Evolutionary conservation across 2,329 filamentous ascomycete species (phyloP), one percentile per base, ranked within the genome.

Genomic region (Ceratocystis colombiana): DNA sequence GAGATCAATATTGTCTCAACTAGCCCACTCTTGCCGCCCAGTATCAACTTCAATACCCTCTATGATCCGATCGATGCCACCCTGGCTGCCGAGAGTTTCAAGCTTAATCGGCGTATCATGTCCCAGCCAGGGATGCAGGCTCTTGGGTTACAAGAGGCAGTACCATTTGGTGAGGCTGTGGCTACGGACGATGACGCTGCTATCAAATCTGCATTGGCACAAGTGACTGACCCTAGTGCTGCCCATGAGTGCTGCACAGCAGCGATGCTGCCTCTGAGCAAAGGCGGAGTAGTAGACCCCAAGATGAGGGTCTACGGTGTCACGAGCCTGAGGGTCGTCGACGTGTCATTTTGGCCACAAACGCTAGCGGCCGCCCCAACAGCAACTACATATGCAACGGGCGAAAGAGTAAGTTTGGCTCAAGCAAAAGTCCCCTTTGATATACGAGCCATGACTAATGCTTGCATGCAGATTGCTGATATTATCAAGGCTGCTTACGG

Each of bases 191-290:
- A 71, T 41, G 70, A 73, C 17, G 55, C 55, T 1, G 55, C 55
- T 22, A 65, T 77, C 55, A 70, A 68, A 44, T 46, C 50, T 4
- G 55, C 71, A 53, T 45, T 71, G 69, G 55, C 55, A 28, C 44
- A 63, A 46, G 65, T 65, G 12, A 50, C 61, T 6, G 68, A 68
- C 10, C 65, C 65, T 1, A 64, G 64, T 22, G 57, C 64, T 25
- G 67, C 67, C 7, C 69, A 70, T 20, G 65, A 67, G 41, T 70
- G 69, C 41, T 70, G 70, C 12, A 71, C 70, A 45, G 69, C 68
- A 5, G 70, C 70, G 64, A 79, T 81, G 74, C 72, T 79, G 64
- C 76, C 75, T 7, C 72, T 73, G 5, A 73, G 73, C 2, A 71
- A 76, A 1, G 79, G 78, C 2, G 79, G 78, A 25, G 71, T 73